phyloP scores from a whole-genome alignment of 2,329 filamentous ascomycete genomes.

The Xylariaceae sp. region DNA sequence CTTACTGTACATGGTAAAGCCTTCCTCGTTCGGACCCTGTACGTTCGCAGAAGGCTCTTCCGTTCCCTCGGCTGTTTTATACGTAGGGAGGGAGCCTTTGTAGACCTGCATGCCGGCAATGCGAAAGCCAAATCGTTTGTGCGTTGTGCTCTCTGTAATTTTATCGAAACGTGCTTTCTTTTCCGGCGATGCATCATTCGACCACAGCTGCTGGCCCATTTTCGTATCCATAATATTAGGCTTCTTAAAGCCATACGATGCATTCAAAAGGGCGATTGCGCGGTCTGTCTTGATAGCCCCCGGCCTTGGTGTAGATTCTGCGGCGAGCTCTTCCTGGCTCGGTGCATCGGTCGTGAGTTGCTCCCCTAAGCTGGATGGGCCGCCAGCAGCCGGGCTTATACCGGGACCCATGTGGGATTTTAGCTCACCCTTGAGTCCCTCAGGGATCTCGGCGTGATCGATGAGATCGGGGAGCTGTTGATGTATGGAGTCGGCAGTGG shows the following conservation, averaged over 20 bases:
- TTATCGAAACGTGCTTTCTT: constrained; percentile 57
- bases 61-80: constrained; percentile 1
- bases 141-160: constrained; percentile 54
- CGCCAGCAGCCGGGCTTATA: not conserved
- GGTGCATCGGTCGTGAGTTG: constrained; percentile 13
- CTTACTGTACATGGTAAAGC: constrained; percentile 57
- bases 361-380: constrained; percentile 11
- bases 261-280: constrained; percentile 80
- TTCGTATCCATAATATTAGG: constrained; percentile 94
- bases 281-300: constrained; percentile 67
- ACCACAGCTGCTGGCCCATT: constrained; percentile 80
- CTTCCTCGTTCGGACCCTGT: constrained; percentile 47
- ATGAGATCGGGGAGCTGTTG: constrained; percentile 43
- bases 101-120: constrained; percentile 62
- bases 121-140: constrained; percentile 55
- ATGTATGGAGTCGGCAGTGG: constrained; percentile 43
- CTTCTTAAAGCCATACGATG: constrained; percentile 69
- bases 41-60: constrained; percentile 35
- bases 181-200: constrained; percentile 58
- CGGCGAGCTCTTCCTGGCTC: constrained; percentile 14
- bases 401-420: constrained; percentile 34
- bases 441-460: constrained; percentile 34
- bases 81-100: constrained; percentile 40
- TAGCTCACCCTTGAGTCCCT: constrained; percentile 38
- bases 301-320: constrained; percentile 35